Percentiles rank a stretch among this genome's conserved stretches.
Evolutionary conservation across 2,329 filamentous ascomycete genomes (phyloP).

Genomic region (Verticillium tricorpus): DNA sequence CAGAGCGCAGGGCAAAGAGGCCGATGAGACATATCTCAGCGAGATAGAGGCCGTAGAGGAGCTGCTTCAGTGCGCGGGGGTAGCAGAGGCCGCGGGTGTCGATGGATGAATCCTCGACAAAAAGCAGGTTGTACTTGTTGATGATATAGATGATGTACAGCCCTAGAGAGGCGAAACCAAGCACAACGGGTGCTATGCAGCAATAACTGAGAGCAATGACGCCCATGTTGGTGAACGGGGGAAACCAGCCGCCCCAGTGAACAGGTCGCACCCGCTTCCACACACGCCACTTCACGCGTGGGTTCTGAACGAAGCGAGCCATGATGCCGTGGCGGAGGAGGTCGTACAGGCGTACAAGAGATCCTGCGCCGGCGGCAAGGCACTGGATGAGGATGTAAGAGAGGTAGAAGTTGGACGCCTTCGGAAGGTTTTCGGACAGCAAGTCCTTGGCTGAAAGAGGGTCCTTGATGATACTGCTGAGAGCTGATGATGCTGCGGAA

Average conservation of each 20-base stretch:
- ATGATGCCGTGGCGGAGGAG: constrained; percentile 54
- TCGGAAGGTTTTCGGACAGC: constrained; percentile 66
- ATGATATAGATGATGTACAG: constrained; percentile 80
- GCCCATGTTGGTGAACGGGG: constrained; percentile 74
- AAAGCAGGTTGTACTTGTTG: constrained; percentile 87
- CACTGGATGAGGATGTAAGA: constrained; percentile 94
- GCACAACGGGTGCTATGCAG: constrained; percentile 78
- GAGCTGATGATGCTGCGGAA: constrained; percentile 63
- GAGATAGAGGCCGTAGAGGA: constrained; percentile 80
- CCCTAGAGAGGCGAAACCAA: constrained; percentile 76
- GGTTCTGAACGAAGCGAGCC: constrained; percentile 70
- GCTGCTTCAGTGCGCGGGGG: constrained; percentile 79
- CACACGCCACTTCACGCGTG: constrained; percentile 72
- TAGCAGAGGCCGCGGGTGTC: constrained; percentile 89
- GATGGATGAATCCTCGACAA: constrained; percentile 74
- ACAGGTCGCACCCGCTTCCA: constrained; percentile 71
- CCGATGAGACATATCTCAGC: constrained; percentile 80
- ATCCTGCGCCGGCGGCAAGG: constrained; percentile 68
- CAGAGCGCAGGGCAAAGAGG: constrained; percentile 67
- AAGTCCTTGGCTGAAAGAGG: constrained; percentile 30
- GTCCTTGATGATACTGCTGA: constrained; percentile 47
- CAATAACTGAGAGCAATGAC: constrained; percentile 83
- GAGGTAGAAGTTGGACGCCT: constrained; percentile 81
- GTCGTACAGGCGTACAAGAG: constrained; percentile 67
- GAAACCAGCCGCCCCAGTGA: constrained; percentile 80